Evolutionary conservation across 164 flowering plant species (phyloP).

Genomic region (Amborella trichopoda): DNA sequence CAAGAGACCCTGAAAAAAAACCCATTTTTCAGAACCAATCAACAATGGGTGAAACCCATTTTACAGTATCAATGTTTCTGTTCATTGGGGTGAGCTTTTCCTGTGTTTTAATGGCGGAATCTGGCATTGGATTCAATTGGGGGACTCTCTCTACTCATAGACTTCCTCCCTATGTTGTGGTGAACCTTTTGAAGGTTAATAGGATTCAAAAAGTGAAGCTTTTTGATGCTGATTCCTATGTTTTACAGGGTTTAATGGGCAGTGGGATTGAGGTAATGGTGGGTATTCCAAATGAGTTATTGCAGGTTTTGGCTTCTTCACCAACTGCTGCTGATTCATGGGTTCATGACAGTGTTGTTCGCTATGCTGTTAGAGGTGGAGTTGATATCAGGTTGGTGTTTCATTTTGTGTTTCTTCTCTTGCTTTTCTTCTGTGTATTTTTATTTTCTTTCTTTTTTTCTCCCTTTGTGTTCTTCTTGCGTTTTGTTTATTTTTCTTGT

Average conservation of each 20-base stretch:
- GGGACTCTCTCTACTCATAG: constrained; percentile 56
- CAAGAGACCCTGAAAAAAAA: neutral
- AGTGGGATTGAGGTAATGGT: constrained; percentile 77
- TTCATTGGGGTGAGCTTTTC: constrained; percentile 5
- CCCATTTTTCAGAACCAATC: too few relatives aligned
- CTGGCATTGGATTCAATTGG: constrained; percentile 73
- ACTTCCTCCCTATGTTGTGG: constrained; percentile 55
- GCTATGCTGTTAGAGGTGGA: constrained; percentile 45
- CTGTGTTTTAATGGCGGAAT: constrained; percentile 24
- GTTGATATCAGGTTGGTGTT: constrained; percentile 58
- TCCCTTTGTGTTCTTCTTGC: neutral
- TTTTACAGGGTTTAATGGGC: constrained; percentile 42
- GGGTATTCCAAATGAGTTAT: constrained; percentile 85
- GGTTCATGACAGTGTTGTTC: constrained; percentile 63
- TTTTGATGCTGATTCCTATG: constrained; percentile 63
- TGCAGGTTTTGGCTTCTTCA: constrained; percentile 40
- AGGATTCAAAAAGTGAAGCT: constrained; percentile 69
- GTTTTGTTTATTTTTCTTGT: neutral
- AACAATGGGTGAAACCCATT: constrained; percentile 16
- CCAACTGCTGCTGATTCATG: constrained; percentile 53
- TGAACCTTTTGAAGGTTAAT: constrained; percentile 60
- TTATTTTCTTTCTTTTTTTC: neutral
- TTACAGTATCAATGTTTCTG: constrained; percentile 1
- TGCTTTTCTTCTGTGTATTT: neutral
- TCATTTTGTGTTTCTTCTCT: too few relatives aligned